Evolutionary conservation across 768 basidiomycete species (phyloP).

Genomic region (Cystofilobasidium ferigula): DNA sequence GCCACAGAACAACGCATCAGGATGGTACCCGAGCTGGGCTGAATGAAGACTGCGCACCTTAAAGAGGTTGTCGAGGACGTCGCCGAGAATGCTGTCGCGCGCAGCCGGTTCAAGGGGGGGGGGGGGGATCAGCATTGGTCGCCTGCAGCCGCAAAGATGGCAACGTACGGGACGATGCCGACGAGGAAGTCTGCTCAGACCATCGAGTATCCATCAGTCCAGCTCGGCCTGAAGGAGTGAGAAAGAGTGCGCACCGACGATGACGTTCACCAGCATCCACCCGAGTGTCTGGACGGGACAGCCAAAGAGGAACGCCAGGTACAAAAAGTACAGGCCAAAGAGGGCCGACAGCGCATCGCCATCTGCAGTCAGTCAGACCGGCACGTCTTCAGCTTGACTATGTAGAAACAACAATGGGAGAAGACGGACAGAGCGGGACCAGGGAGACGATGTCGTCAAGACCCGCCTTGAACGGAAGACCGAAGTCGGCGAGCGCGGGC

Average conservation of each 20-base stretch:
- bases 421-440: not conserved
- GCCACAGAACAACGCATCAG: too few species aligned
- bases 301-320: not conserved
- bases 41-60: too few species aligned
- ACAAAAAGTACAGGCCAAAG: not conserved
- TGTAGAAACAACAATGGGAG: not conserved
- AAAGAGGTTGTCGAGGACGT: not conserved
- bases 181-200: not conserved
- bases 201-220: not conserved
- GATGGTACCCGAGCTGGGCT: too few species aligned
- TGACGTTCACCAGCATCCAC: not conserved
- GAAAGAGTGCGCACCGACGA: too few species aligned
- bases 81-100: not conserved
- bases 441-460: conserved; percentile 8
- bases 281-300: not conserved
- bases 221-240: not conserved
- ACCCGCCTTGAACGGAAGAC: conserved; percentile 1
- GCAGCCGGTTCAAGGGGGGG: too few species aligned
- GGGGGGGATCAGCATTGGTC: too few species aligned
- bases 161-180: not conserved
- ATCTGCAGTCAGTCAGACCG: not conserved
- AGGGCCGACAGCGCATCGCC: not conserved
- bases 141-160: not conserved
- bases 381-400: too few species aligned
- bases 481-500: not conserved